Base-by-base conservation (phyloP, 2,329 filamentous ascomycete genomes). In the Penicillium sp. region DNA sequence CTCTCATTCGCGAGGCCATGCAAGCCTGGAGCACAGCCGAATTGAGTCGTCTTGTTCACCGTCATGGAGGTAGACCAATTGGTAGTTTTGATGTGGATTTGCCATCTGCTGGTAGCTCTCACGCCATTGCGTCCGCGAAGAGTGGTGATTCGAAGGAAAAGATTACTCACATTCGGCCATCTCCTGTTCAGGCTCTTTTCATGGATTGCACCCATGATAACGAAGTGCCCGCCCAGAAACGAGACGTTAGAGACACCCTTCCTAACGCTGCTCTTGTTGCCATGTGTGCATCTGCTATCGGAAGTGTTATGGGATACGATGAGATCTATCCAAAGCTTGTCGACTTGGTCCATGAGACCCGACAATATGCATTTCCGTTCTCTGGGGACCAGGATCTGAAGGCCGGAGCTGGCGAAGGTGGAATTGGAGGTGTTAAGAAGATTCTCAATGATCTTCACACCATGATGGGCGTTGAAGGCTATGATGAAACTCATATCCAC, bases 181-280 rank as follows among this genome's bases (percentile, higher is more conserved):
- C 86, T 3, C 90, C 92, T 3, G 88, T 97, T 0, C 92, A 96
- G 60, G 94, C 93, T 1, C 78, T 99, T 1, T 97, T 99, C 74
- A 97, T 97, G 91, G 95, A 99, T 70, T 99, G 95, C 73, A 99
- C 95, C 0, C 94, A 99, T 71, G 94, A 99, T 75, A 99, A 99
- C 64, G 93, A 99, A 75, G 89, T 91, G 2, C 94, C 94, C 0
- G 90, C 93, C 1, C 93, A 99, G 73, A 97, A 97, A 73, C 84
- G 95, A 33, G 92, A 97, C 69, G 92, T 92, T 45, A 85, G 91
- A 53, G 95, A 99, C 68, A 97, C 94, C 0, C 80, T 99, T 8
- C 90, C 95, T 7, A 97, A 95, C 66, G 92, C 93, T 43, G 94
- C 94, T 4, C 80, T 99, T 3, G 93, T 97, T 30, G 89, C 87